A percentile compares a stretch with the other conserved stretches of the same genome.
phyloP scores from a whole-genome alignment of 2,329 filamentous ascomycete genomes.

The Kalaharituber pfeilii region DNA sequence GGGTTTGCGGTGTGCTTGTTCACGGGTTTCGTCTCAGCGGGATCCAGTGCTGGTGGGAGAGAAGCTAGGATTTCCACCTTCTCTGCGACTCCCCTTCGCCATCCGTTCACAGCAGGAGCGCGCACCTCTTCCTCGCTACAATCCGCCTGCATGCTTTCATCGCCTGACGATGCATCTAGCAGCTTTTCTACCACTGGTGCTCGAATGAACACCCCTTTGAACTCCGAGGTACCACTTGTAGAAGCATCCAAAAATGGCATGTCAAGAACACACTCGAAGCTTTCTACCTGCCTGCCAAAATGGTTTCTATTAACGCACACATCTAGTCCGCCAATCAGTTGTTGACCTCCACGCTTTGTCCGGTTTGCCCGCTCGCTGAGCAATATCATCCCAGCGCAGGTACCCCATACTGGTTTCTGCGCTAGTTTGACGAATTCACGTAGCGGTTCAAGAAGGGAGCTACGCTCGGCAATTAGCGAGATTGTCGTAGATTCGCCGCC shows the following conservation, averaged over 20 bases:
- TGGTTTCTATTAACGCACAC: conserved; percentile 87
- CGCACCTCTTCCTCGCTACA: conserved; percentile 28
- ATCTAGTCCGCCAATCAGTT: conserved; percentile 78
- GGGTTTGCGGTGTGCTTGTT: neutral
- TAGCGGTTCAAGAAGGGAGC: conserved; percentile 65
- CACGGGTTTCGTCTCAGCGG: neutral
- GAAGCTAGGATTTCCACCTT: conserved; percentile 37
- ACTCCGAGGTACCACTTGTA: conserved; percentile 32
- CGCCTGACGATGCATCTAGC: conserved; percentile 36
- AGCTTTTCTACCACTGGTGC: conserved; percentile 84
- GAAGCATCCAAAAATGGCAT: conserved; percentile 12
- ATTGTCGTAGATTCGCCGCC: conserved; percentile 93
- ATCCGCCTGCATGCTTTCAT: conserved; percentile 26
- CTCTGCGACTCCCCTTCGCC: conserved; percentile 4
- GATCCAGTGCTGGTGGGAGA: conserved; percentile 26
- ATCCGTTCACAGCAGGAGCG: conserved; percentile 11
- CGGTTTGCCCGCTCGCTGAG: conserved; percentile 74
- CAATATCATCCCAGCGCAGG: conserved; percentile 84
- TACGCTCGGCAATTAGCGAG: conserved; percentile 67
- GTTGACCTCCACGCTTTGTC: conserved; percentile 79
- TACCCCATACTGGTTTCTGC: conserved; percentile 81
- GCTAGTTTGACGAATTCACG: conserved; percentile 72
- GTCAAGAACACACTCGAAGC: conserved; percentile 60
- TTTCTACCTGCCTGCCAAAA: conserved; percentile 84
- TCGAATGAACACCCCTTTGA: conserved; percentile 78